Percentiles rank a stretch among this genome's conserved stretches.
These are phyloP conservation scores for Penicillium coprophilum DNA, from an alignment of 495 filamentous ascomycete species.

Conservation along the genomic window DNA sequence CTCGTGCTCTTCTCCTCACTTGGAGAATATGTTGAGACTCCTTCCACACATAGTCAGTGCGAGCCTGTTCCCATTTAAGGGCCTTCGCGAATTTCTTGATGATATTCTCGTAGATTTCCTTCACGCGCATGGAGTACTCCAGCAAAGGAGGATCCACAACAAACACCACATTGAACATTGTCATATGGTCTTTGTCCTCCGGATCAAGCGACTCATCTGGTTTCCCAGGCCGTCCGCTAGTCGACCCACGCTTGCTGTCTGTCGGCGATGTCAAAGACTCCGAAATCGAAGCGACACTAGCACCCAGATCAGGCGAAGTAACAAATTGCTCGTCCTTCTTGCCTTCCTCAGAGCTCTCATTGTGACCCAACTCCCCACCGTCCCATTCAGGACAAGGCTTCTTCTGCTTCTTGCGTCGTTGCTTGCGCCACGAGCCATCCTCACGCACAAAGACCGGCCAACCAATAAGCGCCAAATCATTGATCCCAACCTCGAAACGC, in stretches of 20 bases:
- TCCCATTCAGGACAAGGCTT: conserved; percentile 39
- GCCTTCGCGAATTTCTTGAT: conserved; percentile 87
- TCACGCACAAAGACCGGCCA: conserved; percentile 84
- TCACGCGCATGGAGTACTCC: conserved; percentile 70
- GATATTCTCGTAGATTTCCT: conserved; percentile 82
- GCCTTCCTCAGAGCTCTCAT: conserved; percentile 44
- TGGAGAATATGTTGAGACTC: conserved; percentile 76
- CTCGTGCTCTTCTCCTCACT: conserved; percentile 74
- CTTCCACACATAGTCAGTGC: conserved; percentile 81
- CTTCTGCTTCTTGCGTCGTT: conserved; percentile 60
- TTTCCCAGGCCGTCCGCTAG: conserved; percentile 39
- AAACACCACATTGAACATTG: conserved; percentile 97
- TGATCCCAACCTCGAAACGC: conserved; percentile 81
- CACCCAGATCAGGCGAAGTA: conserved; percentile 33
- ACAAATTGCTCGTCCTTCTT: conserved; percentile 31
- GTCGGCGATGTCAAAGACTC: conserved; percentile 37
- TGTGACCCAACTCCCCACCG: conserved; percentile 42
- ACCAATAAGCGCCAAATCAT: conserved; percentile 80
- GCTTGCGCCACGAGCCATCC: conserved; percentile 85
- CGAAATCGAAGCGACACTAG: conserved; percentile 27
- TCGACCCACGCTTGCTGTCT: conserved; percentile 38
- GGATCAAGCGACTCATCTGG: conserved; percentile 45
- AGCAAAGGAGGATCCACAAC: conserved; percentile 75
- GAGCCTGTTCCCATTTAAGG: conserved; percentile 86
- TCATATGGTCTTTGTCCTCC: conserved; percentile 67